These are phyloP conservation scores for Cutaneotrichosporon dermatis DNA, from an alignment of 1,284 basidiomycete species.

Conservation along the genomic window DNA sequence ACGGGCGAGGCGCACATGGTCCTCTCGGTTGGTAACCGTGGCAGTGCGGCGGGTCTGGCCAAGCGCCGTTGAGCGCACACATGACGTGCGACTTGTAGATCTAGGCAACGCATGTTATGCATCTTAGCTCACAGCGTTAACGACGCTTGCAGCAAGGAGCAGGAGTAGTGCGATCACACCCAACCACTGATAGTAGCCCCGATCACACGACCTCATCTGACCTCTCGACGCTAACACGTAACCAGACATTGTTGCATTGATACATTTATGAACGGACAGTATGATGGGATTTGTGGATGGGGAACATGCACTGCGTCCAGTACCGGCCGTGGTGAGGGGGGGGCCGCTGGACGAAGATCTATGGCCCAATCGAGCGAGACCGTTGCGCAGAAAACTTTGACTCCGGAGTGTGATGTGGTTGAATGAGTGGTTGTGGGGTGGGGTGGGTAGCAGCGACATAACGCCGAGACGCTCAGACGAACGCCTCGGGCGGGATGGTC, in stretches of 20 bases:
- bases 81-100: background rate
- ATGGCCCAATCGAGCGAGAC: too few species aligned
- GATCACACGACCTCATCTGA: background rate
- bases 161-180: too few species aligned
- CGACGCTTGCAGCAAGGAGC: too few species aligned
- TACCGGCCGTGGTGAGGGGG: background rate
- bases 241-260: background rate
- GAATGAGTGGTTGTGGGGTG: background rate
- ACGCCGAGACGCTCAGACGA: conserved; percentile 7
- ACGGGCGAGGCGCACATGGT: conserved; percentile 92
- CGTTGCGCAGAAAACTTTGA: too few species aligned
- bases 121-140: background rate
- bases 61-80: conserved; percentile 1
- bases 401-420: too few species aligned
- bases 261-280: background rate
- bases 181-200: too few species aligned
- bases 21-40: conserved; percentile 85
- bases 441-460: background rate
- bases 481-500: conserved; percentile 37
- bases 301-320: background rate
- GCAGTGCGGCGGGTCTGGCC: conserved; percentile 51
- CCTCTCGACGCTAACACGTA: background rate
- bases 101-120: background rate
- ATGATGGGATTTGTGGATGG: background rate
- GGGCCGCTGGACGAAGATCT: background rate